A percentile compares a stretch with the other conserved stretches of the same genome.
Evolutionary conservation across 345 rosid species (phyloP).

Genomic region (Hibiscus trionum): DNA sequence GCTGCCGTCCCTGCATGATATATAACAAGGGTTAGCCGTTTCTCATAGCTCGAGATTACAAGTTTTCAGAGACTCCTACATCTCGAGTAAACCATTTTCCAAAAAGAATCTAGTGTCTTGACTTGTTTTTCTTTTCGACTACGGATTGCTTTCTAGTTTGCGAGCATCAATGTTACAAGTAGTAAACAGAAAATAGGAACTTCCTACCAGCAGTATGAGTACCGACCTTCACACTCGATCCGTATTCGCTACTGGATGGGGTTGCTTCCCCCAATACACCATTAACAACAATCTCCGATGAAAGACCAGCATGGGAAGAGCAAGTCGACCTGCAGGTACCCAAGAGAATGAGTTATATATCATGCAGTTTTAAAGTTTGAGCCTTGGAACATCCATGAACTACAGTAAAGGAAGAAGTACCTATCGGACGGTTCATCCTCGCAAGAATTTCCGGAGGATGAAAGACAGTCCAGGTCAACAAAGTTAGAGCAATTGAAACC

Average conservation of each 20-base stretch:
- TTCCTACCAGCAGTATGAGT: background rate
- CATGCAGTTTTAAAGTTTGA: background rate
- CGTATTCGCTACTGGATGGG: constrained; percentile 55
- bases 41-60: background rate
- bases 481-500: constrained; percentile 72
- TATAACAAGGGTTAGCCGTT: constrained; percentile 1
- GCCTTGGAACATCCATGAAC: background rate
- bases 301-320: constrained; percentile 50
- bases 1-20: constrained; percentile 51
- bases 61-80: background rate
- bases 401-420: constrained; percentile 25
- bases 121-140: background rate
- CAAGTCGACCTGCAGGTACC: constrained; percentile 49
- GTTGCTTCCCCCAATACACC: constrained; percentile 50
- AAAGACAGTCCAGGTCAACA: constrained; percentile 85
- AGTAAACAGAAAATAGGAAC: background rate
- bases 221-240: constrained; percentile 69
- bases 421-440: constrained; percentile 82
- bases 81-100: background rate
- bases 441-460: constrained; percentile 86
- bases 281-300: constrained; percentile 65
- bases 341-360: background rate
- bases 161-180: background rate
- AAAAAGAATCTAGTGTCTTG: background rate
- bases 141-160: background rate